These are phyloP conservation scores for Ophiostoma triangulosporum DNA, from an alignment of 2,329 filamentous ascomycete genomes.

Conservation along the genomic window DNA sequence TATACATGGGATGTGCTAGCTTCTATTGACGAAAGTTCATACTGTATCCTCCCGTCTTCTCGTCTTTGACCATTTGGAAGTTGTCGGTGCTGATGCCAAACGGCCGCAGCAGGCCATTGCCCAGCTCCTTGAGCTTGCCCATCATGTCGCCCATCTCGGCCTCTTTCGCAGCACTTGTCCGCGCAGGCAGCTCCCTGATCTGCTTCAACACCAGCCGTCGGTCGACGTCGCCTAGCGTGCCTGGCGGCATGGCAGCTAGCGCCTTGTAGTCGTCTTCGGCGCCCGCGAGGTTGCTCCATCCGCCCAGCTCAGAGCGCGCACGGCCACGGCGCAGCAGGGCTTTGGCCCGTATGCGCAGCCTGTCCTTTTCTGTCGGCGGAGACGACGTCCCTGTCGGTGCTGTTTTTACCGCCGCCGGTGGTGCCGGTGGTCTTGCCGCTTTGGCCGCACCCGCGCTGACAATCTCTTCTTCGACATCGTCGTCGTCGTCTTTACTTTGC, in stretches of 20 bases:
- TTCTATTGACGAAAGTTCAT: conserved; percentile 56
- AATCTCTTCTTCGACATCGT: conserved; percentile 41
- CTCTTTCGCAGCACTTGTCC: conserved; percentile 66
- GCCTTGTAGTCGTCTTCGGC: conserved; percentile 69
- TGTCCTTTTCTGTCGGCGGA: conserved; percentile 36
- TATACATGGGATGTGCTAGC: no score
- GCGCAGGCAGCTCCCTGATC: conserved; percentile 49
- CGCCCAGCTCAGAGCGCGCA: conserved; percentile 55
- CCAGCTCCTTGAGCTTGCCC: conserved; percentile 84
- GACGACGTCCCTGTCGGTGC: conserved; percentile 2
- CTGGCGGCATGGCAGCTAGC: conserved; percentile 29
- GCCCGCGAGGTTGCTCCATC: conserved; percentile 68
- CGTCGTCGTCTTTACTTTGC: conserved; percentile 25
- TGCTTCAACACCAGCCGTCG: conserved; percentile 53
- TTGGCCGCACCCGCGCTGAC: conserved; percentile 43
- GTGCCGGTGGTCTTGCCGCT: conserved; percentile 24
- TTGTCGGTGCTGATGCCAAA: conserved; percentile 91
- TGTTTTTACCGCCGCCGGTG: conserved; percentile 10
- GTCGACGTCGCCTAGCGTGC: conserved; percentile 51
- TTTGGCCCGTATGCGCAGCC: conserved; percentile 68
- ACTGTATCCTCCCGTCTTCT: conserved; percentile 80
- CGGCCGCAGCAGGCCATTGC: conserved; percentile 81
- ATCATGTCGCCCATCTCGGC: conserved; percentile 93
- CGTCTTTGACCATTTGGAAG: conserved; percentile 87
- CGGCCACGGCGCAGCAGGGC: conserved; percentile 67